Base-by-base conservation (phyloP, 495 filamentous ascomycete species). In the Aspergillus ellipticus region DNA sequence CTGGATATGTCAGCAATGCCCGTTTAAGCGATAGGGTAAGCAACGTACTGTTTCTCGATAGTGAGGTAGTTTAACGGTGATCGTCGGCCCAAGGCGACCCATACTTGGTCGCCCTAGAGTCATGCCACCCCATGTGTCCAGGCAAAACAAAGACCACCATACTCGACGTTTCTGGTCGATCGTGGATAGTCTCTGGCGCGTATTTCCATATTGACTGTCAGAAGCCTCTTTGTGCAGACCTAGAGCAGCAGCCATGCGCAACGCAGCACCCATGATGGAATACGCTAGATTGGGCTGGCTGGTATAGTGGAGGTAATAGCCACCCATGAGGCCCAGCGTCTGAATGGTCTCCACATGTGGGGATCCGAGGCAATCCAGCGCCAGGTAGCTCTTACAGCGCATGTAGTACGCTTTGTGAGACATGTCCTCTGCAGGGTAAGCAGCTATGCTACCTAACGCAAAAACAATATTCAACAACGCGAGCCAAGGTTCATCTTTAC, bases 71-170 rank as follows among this genome's bases (percentile, higher is more conserved):
- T 82, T 77, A 55, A 90, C 86, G 42, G 87, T 89, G 65, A 91
- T 87, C 15, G 83, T 84, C 2, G 85, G 85, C 4, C 87, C 84
- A 76, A 83, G 86, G 21, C 88, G 81, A 6, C 88, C 88, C 69
- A 92, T 82, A 16, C 85, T 89, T 1, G 88, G 89, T 37, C 89
- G 78, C n/a, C 89, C 88, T 49, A 89, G 79, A 17, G 88, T 91
- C 49, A 85, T 88, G 7, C 80, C 82, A 6, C 84, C 88, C 86
- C 88, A 92, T 1, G 88, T 87, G 70, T 92, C 89, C 55, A 92
- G 77, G 70, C 85, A 89, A 72, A 88, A 88, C 50, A 91, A 69
- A 37, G 82, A 86, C 89, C 89, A 92, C 89, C 89, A 92, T 24
- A 88, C 86, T 39, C 87, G 76, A 46, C 89, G 71, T 56, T 86